Evolutionary conservation across 2,329 filamentous ascomycete genomes (phyloP).

Genomic region (Fusarium sp.): DNA sequence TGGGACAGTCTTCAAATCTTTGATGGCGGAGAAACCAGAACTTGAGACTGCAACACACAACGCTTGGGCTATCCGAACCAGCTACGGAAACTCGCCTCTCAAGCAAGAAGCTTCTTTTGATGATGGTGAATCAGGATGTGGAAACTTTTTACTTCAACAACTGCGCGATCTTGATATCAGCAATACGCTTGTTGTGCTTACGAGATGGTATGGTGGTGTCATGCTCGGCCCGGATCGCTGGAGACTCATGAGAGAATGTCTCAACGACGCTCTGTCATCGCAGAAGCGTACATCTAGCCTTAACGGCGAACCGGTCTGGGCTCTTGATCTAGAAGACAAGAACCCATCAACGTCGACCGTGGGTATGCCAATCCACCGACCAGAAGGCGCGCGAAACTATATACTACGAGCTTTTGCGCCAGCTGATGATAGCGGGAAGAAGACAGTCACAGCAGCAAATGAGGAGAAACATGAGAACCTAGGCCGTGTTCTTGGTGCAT

Average conservation of each 20-base stretch:
- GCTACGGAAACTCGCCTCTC: constrained; percentile 53
- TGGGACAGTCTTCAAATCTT: constrained; percentile 57
- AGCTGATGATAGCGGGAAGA: constrained; percentile 41
- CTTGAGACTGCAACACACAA: constrained; percentile 69
- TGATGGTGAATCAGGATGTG: constrained; percentile 71
- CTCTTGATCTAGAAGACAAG: constrained; percentile 66
- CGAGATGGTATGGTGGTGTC: constrained; percentile 71
- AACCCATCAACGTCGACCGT: constrained; percentile 54
- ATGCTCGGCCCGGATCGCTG: constrained; percentile 72
- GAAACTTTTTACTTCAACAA: constrained; percentile 65
- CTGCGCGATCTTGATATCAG: constrained; percentile 63
- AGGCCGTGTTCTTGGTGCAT: constrained; percentile 73
- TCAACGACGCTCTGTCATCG: constrained; percentile 65
- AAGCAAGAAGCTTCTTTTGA: constrained; percentile 66
- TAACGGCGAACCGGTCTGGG: constrained; percentile 69
- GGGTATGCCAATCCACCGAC: constrained; percentile 78
- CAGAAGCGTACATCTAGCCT: constrained; percentile 54
- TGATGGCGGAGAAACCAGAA: constrained; percentile 61
- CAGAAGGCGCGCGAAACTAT: constrained; percentile 74
- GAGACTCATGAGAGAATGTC: constrained; percentile 70
- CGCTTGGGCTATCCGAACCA: constrained; percentile 60
- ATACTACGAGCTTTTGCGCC: constrained; percentile 70
- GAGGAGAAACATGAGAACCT: constrained; percentile 77
- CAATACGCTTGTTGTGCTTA: constrained; percentile 68
- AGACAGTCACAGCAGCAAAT: constrained; percentile 61